Evolutionary conservation across 176 grass and related monocot species (phyloP), one percentile per base, ranked within the genome.

Genomic region (Triticum timopheevii): DNA sequence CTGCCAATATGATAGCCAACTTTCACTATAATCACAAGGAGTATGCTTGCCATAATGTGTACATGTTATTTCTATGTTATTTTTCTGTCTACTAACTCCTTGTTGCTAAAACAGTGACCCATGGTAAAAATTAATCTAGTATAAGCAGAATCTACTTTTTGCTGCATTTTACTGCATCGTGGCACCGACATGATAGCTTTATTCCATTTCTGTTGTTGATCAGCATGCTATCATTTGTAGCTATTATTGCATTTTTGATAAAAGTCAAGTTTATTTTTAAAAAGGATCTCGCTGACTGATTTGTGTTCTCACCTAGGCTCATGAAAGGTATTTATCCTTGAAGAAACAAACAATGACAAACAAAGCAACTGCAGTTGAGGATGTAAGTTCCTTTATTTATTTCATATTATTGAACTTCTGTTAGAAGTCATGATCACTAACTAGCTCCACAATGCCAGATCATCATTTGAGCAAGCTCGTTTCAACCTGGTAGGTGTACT

Each of bases 281-380:
- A 45, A 83, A 75, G 64, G n/a, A 17, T 61, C 72, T 69, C 64
- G 52, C 27, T 59, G 20, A 88, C 20, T 84, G 50, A 44, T 54
- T 89, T 54, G 65, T 69, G 23, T 79, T 90, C 42, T 52, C 80
- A 56, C 13, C 23, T 79, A 99, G 94, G 97, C 88, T 69, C 94
- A 92, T 72, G 97, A 96, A 80, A 99, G 85, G 78, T 96, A 94
- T 78, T 73, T 99, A 74, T 92, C 97, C 67, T 88, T 96, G 90
- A 99, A 88, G 80, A 96, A 99, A 88, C 94, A 89, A 77, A 99
- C 97, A 83, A 88, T 92, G 52, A 83, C 89, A 69, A 90, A 99
- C 6, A 69, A 96, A 83, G 90, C 87, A 82, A 90, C 87, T 78
- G 92, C 93, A 59, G 81, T 99, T 81, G 97, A 99, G 83, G 97